These are phyloP conservation scores for Blakeslea trispora DNA, from an alignment of 371 early-diverging fungal species.

Conservation along the genomic window DNA sequence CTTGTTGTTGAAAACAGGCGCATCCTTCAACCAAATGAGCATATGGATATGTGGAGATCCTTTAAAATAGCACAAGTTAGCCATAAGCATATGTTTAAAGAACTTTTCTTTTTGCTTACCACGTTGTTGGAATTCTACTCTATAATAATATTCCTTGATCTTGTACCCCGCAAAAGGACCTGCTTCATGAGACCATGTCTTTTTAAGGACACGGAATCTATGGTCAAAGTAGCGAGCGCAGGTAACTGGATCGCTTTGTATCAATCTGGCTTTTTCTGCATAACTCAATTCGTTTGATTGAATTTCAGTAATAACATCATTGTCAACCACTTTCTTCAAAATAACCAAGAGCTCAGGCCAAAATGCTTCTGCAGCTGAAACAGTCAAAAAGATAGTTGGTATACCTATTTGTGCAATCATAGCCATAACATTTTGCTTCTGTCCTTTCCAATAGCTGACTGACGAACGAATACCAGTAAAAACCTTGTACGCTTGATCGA, in stretches of 20 bases:
- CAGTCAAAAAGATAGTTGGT: constrained; percentile 5
- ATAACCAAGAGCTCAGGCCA: constrained; percentile 7
- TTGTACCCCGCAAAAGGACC: constrained; percentile 4
- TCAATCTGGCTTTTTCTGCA: not conserved
- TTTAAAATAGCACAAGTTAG: no score
- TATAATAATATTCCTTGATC: not conserved
- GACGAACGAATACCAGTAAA: no score
- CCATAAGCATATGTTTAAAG: no score
- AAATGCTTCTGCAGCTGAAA: constrained; percentile 5
- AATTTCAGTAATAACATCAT: not conserved
- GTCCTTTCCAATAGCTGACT: no score
- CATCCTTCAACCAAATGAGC: not conserved
- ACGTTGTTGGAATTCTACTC: constrained; percentile 9
- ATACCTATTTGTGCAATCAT: no score
- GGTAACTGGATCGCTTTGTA: constrained; percentile 8
- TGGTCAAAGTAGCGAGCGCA: constrained; percentile 10
- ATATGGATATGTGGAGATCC: constrained; percentile 1
- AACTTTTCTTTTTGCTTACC: not conserved
- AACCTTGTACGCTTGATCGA: no score
- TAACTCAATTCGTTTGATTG: not conserved
- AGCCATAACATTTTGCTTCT: no score
- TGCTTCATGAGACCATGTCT: not conserved
- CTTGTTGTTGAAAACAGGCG: not conserved
- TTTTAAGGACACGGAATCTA: constrained; percentile 1
- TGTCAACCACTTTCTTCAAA: constrained; percentile 4